Conservation (phyloP, 2,329 filamentous ascomycete genomes). For the Diplodia sapinea region DNA sequence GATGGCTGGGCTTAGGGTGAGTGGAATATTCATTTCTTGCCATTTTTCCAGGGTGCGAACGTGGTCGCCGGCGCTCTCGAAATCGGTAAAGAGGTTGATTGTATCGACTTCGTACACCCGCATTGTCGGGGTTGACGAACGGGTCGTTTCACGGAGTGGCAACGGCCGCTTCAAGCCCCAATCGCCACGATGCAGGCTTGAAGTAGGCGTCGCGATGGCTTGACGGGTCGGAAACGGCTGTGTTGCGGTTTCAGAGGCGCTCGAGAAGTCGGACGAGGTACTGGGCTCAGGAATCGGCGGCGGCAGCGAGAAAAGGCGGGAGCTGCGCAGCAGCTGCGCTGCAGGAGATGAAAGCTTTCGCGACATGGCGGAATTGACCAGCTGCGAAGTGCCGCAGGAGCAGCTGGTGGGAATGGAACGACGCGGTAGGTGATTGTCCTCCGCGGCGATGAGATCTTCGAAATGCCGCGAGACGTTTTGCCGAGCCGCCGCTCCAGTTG, state of each 20-base stretch:
- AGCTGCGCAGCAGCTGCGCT: conserved; percentile 77
- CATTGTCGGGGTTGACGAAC: conserved; percentile 72
- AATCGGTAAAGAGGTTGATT: conserved; percentile 87
- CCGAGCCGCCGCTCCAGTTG: conserved; percentile 9
- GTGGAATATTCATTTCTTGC: conserved; percentile 77
- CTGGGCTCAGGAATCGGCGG: conserved; percentile 67
- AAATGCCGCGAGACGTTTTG: conserved; percentile 17
- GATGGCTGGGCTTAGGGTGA: conserved; percentile 57
- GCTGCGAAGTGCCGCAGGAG: conserved; percentile 10
- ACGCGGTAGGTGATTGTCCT: conserved; percentile 4
- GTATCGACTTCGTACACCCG: conserved; percentile 81
- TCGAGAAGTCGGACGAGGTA: conserved; percentile 47
- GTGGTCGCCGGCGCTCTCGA: conserved; percentile 81
- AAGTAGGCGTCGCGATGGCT: conserved; percentile 76
- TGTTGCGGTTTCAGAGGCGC: conserved; percentile 72
- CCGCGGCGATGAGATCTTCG: conserved; percentile 26
- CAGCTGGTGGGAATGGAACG: conserved; percentile 17
- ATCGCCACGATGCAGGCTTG: conserved; percentile 77
- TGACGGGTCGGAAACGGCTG: conserved; percentile 80
- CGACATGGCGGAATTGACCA: conserved; percentile 37
- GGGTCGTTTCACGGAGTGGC: conserved; percentile 75
- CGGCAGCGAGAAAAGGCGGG: conserved; percentile 88
- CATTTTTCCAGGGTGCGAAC: conserved; percentile 82
- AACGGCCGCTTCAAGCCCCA: conserved; percentile 92
- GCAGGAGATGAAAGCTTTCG: conserved; percentile 60